Evolutionary conservation across 176 grass and related monocot genomes (phyloP), one percentile per base, ranked within the genome.

Genomic region (Saccharum spontaneum): DNA sequence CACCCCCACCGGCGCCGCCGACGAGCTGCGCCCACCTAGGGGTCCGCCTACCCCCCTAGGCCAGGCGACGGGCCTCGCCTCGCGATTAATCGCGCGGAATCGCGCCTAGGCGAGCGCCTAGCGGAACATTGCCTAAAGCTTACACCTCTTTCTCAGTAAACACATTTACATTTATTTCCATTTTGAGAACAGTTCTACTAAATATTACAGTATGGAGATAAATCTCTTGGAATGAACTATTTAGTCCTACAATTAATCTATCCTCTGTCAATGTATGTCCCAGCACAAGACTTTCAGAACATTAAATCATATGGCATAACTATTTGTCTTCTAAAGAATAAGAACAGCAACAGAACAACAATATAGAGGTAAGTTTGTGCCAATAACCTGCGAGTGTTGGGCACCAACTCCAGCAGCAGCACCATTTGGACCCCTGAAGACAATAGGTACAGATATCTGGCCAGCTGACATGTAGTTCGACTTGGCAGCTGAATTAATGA

Each of bases 381-480:
- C 4, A 83, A 67, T 71, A 82, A 99, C 97, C 94, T 99, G 97
- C 0, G 97, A 99, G 82, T 99, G 94, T 81, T 99, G 97, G 82
- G 94, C 97, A 71, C 92, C 97, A 86, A 99, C 97, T 87, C 97
- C 97, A 80, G 97, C 94, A 82, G 93, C 89, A 83, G 96, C 96
- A 76, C 93, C 93, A 82, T 98, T 95, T 70, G 96, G 93, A 72
- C 93, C 93, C 85, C 96, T 91, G 71, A 98, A 98, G 90, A 95
- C 96, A 81, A 98, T 98, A 80, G 93, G 93, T 23, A 98, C 96
- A 52, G 60, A 60, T 49, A 98, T 87, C 85, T 95, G 87, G 70
- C 96, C 97, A 57, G 90, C 88, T 48, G 97, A 99, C 97, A 99
- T 99, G 91, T 96, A 96, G 55, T 99, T 99, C 45, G 97, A 92